A percentile compares a stretch with the other conserved stretches of the same genome.
These are phyloP conservation scores for Verticillium isaacii DNA, from an alignment of 2,329 filamentous ascomycete species.

Conservation along the genomic window DNA sequence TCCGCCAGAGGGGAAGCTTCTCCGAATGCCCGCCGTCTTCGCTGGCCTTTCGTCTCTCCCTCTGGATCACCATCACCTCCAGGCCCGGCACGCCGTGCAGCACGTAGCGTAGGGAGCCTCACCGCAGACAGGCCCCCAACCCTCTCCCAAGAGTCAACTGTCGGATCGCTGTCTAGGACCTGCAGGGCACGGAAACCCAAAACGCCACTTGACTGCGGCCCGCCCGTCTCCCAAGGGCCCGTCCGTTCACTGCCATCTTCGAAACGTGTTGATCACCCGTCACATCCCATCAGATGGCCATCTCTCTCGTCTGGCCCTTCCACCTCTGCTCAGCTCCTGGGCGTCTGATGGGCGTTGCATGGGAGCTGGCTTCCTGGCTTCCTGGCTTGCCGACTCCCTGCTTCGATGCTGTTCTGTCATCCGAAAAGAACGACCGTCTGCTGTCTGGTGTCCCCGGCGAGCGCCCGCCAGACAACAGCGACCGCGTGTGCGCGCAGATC, in stretches of 20 bases:
- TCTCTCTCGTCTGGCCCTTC: background rate
- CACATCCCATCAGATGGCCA: too few species aligned
- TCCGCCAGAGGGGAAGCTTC: too few species aligned
- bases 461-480: background rate
- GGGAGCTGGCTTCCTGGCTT: background rate
- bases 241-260: background rate
- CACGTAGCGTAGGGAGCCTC: background rate
- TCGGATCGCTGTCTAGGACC: background rate
- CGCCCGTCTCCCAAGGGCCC: background rate
- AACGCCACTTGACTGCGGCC: background rate
- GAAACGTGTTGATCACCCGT: background rate
- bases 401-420: background rate
- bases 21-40: too few species aligned
- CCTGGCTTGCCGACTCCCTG: background rate
- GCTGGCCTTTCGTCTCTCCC: too few species aligned
- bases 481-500: background rate
- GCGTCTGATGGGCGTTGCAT: background rate
- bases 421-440: too few species aligned
- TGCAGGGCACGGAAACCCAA: background rate
- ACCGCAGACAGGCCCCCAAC: background rate
- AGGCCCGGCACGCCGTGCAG: too few species aligned
- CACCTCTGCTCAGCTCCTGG: background rate
- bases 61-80: background rate
- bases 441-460: too few species aligned
- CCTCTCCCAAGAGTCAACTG: background rate